phyloP scores from a whole-genome alignment of 768 basidiomycete genomes.

The Cyathus striatus region DNA sequence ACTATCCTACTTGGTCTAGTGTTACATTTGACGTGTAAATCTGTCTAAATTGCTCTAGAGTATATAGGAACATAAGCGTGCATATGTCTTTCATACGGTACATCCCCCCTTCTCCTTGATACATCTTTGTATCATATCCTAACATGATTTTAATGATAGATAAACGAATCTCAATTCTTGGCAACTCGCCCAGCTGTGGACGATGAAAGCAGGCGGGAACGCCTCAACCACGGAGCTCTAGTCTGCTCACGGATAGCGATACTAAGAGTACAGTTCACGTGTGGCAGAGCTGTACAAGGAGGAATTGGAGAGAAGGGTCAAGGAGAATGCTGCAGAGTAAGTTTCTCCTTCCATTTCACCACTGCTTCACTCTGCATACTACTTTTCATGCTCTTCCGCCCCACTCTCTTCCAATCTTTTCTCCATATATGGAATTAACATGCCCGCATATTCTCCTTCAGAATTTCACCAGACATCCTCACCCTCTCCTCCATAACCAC shows the following conservation, averaged over 20 bases:
- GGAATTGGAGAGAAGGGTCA: constrained; percentile 75
- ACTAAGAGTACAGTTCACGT: constrained; percentile 82
- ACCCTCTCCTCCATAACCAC: constrained; percentile 26
- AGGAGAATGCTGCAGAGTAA: constrained; percentile 68
- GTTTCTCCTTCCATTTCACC: constrained; percentile 12
- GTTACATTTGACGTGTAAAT: constrained; percentile 97
- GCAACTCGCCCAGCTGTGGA: constrained; percentile 86
- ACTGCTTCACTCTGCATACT: too few species aligned
- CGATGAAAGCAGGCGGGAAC: constrained; percentile 97
- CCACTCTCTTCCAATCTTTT: too few species aligned
- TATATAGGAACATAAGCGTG: constrained; percentile 96
- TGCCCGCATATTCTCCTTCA: constrained; percentile 79
- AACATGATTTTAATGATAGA: too few species aligned
- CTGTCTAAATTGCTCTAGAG: constrained; percentile 93
- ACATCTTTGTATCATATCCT: background rate
- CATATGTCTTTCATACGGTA: constrained; percentile 98
- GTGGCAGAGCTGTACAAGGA: constrained; percentile 90
- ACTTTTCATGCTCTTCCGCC: too few species aligned
- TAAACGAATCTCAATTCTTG: constrained; percentile 97
- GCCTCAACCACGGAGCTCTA: constrained; percentile 71
- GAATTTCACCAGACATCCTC: constrained; percentile 81
- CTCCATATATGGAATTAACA: too few species aligned
- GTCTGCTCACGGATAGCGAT: constrained; percentile 67
- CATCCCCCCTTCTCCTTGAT: constrained; percentile 5
- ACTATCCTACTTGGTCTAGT: constrained; percentile 97